Evolutionary conservation across 78 protist species (phyloP).

Genomic region (Dictyostelium purpureum): DNA sequence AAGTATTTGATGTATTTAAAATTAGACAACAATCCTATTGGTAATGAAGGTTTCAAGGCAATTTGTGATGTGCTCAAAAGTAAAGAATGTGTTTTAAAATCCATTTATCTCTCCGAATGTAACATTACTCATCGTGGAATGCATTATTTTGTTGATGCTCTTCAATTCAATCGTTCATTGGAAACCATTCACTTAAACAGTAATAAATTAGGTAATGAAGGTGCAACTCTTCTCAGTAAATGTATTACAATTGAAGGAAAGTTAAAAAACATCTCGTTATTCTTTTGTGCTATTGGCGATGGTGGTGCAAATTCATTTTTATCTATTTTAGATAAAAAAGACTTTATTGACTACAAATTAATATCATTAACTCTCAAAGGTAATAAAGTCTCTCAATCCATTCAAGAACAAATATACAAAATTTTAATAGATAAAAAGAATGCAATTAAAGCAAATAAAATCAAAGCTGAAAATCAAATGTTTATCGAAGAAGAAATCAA

Average conservation of each 20-base stretch:
- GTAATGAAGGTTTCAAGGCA: conserved; percentile 22
- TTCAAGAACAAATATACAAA: not conserved
- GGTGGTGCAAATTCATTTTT: conserved; percentile 5
- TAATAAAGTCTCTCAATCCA: conserved; percentile 14
- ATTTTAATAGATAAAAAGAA: not conserved
- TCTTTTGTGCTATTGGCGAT: conserved; percentile 51
- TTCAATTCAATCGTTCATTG: not conserved
- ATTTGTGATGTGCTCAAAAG: not conserved
- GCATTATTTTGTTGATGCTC: not conserved
- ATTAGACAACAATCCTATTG: conserved; percentile 61
- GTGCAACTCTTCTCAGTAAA: not conserved
- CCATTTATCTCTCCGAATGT: conserved; percentile 58
- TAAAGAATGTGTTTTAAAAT: not conserved
- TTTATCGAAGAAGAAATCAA: conserved; percentile 40
- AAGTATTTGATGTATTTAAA: conserved; percentile 14
- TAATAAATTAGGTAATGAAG: conserved; percentile 19
- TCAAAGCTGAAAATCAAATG: conserved; percentile 32
- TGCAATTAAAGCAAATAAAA: not conserved
- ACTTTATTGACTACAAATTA: not conserved
- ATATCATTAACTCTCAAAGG: conserved; percentile 35
- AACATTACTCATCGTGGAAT: not conserved
- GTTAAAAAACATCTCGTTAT: conserved; percentile 5
- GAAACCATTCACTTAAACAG: conserved; percentile 62
- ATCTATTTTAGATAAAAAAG: not conserved
- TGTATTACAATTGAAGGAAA: not conserved